Evolutionary conservation across 2,329 filamentous ascomycete species (phyloP).

Genomic region (Epichloe typhina): DNA sequence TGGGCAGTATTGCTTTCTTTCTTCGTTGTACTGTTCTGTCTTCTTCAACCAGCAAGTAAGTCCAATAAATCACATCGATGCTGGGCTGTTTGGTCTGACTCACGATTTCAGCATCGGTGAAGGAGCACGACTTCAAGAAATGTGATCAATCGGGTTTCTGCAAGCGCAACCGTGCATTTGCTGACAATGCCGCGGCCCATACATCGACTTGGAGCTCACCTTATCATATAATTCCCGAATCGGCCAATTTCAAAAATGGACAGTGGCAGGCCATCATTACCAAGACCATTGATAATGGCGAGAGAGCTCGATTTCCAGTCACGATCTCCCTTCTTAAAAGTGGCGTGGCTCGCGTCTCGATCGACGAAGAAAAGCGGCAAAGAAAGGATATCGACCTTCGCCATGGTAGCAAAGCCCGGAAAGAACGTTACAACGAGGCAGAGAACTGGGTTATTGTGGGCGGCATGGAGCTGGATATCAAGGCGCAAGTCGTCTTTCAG

Average conservation of each 20-base stretch:
- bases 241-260: constrained; percentile 65
- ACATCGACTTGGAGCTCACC: constrained; percentile 64
- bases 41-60: constrained; percentile 54
- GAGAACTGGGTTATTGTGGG: constrained; percentile 79
- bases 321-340: constrained; percentile 82
- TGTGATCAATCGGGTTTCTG: constrained; percentile 95
- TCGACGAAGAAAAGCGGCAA: constrained; percentile 84
- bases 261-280: constrained; percentile 68
- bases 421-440: constrained; percentile 90
- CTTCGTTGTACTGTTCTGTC: constrained; percentile 41
- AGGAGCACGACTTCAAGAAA: constrained; percentile 95
- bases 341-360: constrained; percentile 70
- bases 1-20: constrained; percentile 55
- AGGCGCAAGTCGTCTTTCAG: constrained; percentile 54
- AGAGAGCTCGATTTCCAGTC: constrained; percentile 67
- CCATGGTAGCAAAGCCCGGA: constrained; percentile 70
- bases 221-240: constrained; percentile 61
- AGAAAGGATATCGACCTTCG: constrained; percentile 82
- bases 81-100: background rate
- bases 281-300: constrained; percentile 56
- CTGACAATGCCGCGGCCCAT: constrained; percentile 57
- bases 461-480: constrained; percentile 58
- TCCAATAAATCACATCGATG: background rate
- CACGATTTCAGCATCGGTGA: constrained; percentile 54
- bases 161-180: constrained; percentile 82